phyloP scores from a whole-genome alignment of 768 basidiomycete genomes.

The Xerocomellus chrysenteron region DNA sequence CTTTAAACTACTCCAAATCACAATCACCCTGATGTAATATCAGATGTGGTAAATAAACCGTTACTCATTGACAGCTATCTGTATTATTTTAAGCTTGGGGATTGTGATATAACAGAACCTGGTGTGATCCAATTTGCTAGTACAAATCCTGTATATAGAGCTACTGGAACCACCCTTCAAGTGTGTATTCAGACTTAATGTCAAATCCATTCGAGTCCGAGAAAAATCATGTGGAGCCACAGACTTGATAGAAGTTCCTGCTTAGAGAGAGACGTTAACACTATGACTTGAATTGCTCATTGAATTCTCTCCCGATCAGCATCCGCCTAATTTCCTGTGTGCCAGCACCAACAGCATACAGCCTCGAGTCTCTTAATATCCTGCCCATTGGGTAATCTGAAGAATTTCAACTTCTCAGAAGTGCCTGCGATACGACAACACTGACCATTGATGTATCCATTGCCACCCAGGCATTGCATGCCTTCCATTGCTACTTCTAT shows the following conservation, averaged over 20 bases:
- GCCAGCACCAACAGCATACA: constrained; percentile 96
- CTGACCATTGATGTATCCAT: constrained; percentile 92
- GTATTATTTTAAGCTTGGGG: not conserved
- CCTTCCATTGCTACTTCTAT: constrained; percentile 89
- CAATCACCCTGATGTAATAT: constrained; percentile 1
- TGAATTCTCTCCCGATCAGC: constrained; percentile 93
- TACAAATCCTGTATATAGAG: not conserved
- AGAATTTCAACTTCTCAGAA: not conserved
- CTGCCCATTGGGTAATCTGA: constrained; percentile 89
- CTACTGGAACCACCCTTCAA: not conserved
- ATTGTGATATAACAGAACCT: not conserved
- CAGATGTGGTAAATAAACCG: constrained; percentile 1
- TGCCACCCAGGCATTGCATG: constrained; percentile 93
- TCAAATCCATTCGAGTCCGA: not conserved
- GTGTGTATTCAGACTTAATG: not conserved
- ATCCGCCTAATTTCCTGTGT: constrained; percentile 94
- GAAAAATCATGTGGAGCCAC: not conserved
- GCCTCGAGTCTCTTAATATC: constrained; percentile 78
- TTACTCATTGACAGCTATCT: not conserved
- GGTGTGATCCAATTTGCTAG: too few species aligned
- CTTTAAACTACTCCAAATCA: constrained; percentile 18
- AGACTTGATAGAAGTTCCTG: not conserved
- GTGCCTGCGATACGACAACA: not conserved
- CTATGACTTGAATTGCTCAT: constrained; percentile 53
- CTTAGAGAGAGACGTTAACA: not conserved